Evolutionary conservation across 202 grass and related monocot species (phyloP), one percentile per base, ranked within the genome.

Genomic region (Elaeis oleifera): DNA sequence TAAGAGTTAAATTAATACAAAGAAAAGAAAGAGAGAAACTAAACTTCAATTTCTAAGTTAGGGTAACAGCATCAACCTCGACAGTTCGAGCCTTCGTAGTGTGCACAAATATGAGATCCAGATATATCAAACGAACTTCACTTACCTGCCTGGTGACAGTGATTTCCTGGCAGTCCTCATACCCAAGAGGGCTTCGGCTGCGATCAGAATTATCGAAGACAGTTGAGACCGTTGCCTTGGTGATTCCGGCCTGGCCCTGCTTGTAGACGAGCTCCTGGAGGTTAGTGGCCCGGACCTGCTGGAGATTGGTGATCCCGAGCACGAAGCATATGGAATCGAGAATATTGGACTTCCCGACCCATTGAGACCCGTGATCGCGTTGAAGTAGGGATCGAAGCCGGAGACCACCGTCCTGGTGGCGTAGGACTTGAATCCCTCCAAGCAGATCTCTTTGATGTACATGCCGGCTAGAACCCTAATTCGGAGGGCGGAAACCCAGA

Each of bases 191-290:
- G 59, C 88, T 89, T 8, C 88, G 85, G 4, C 75, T 76, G 66
- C 76, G 79, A 56, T 94, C 94, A 1, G 88, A 89, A 75, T 99
- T 99, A 74, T 94, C 88, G 60, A 99, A 99, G 56, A 94, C 80
- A 57, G 94, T 51, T 9, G 88, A 99, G 20, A 99, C 94, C 8
- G 88, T 94, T 68, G 94, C 94, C 68, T 85, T 88, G 58, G 94
- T 99, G 49, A 99, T 84, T 44, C 94, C 94, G 9, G 88, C 94
- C 76, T 99, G 94, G 16, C 94, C 88, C 85, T 92, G 94, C 82
- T 99, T 99, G 78, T 99, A 99, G 65, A 99, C 80, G 65, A 99
- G 82, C 77, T 99, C 94, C 85, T 99, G 85, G 6, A 99, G 88
- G 22, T 81, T 92, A 48, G 80, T 78, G 6, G 82, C 88, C 23